Percentiles rank a stretch among this genome's conserved stretches.
Conservation (phyloP, 768 basidiomycete species). For the Coprinopsis sp. region DNA sequence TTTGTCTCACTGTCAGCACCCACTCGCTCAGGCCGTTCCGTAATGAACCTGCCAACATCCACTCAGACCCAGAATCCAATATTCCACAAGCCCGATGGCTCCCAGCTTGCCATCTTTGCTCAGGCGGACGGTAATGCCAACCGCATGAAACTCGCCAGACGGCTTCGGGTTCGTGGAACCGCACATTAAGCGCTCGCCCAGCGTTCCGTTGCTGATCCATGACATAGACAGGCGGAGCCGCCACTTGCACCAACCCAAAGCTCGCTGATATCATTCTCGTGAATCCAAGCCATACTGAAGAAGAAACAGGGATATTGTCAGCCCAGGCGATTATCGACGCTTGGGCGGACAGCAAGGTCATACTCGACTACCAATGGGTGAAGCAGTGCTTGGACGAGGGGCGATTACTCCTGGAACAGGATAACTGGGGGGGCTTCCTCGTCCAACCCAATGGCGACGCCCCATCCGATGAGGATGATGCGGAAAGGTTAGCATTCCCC, state of each 20-base stretch:
- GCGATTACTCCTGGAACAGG: conserved; percentile 39
- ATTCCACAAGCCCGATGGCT: conserved; percentile 37
- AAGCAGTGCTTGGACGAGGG: conserved; percentile 38
- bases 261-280: conserved; percentile 58
- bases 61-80: conserved; percentile 23
- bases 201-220: conserved; percentile 4
- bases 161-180: conserved; percentile 36
- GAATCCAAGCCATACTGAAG: conserved; percentile 42
- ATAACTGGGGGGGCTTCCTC: conserved; percentile 50
- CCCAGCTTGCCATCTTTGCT: conserved; percentile 47
- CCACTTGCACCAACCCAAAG: conserved; percentile 44
- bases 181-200: not conserved
- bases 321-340: conserved; percentile 55
- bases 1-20: too few species aligned
- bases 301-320: too few species aligned
- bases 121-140: conserved; percentile 48
- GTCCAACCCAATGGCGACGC: conserved; percentile 36
- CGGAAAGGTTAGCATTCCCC: conserved; percentile 39
- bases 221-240: conserved; percentile 50
- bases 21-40: too few species aligned
- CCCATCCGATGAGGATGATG: conserved; percentile 35
- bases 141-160: conserved; percentile 49
- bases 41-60: too few species aligned
- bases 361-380: conserved; percentile 54
- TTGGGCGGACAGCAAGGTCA: conserved; percentile 50